phyloP scores from a whole-genome alignment of 257 asterid genomes.

The Voacanga thouarsii region DNA sequence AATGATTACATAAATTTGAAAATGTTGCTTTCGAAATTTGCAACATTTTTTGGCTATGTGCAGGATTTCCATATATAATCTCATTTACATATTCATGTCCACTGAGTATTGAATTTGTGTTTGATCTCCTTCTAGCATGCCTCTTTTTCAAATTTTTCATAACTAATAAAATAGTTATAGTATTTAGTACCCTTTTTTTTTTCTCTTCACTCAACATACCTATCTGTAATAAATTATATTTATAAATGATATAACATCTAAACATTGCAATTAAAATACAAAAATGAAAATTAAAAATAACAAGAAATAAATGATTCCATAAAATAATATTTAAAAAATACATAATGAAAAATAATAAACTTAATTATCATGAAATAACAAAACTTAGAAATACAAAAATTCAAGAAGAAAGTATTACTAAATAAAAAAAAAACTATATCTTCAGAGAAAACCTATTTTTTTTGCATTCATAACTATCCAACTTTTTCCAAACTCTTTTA shows the following conservation, averaged over 20 bases:
- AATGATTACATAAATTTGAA: too few species aligned
- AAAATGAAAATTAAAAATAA: too few species aligned
- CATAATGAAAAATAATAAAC: too few species aligned
- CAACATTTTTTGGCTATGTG: too few species aligned
- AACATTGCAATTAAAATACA: too few species aligned
- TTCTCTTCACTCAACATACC: not conserved
- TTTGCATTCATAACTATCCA: not conserved
- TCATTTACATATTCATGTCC: too few species aligned
- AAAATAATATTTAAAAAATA: too few species aligned
- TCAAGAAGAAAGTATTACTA: not conserved
- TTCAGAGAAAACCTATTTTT: not conserved
- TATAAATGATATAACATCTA: not conserved
- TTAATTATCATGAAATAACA: too few species aligned
- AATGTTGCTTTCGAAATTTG: too few species aligned
- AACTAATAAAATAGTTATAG: not conserved
- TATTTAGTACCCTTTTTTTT: not conserved
- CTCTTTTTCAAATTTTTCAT: not conserved
- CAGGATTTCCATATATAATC: too few species aligned
- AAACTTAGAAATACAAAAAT: not conserved
- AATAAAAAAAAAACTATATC: not conserved
- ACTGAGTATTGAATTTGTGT: too few species aligned
- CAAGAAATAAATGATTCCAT: too few species aligned
- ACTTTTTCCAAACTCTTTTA: not conserved
- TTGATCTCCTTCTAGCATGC: not conserved
- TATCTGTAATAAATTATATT: not conserved